phyloP scores from a whole-genome alignment of 176 grass and related monocot species.

The Avena atlantica region DNA sequence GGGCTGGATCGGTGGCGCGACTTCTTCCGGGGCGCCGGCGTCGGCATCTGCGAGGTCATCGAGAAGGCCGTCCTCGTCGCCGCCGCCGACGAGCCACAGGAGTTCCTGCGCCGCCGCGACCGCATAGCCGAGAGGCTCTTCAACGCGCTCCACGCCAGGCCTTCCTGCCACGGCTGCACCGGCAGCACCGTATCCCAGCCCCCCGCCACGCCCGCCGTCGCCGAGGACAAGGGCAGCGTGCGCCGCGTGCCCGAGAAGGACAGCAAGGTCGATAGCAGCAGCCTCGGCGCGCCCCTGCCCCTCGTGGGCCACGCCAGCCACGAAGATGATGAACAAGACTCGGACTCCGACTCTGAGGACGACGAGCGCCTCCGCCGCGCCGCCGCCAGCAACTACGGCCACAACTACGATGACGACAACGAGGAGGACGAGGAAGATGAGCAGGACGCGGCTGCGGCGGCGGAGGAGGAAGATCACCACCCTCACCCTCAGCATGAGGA shows the following conservation, averaged over 20 bases:
- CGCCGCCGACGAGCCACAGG: slow-evolving; percentile 66
- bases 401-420: slow-evolving; percentile 69
- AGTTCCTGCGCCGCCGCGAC: slow-evolving; percentile 74
- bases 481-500: slow-evolving; percentile 10
- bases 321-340: background rate
- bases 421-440: slow-evolving; percentile 24
- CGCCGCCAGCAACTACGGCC: slow-evolving; percentile 66
- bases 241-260: slow-evolving; percentile 67
- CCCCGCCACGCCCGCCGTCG: slow-evolving; percentile 49
- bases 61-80: slow-evolving; percentile 84
- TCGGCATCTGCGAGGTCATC: slow-evolving; percentile 79
- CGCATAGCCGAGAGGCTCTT: slow-evolving; percentile 73
- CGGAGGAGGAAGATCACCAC: slow-evolving; percentile 45
- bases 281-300: slow-evolving; percentile 23
- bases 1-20: slow-evolving; percentile 80
- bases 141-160: slow-evolving; percentile 40
- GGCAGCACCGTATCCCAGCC: slow-evolving; percentile 46
- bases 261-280: slow-evolving; percentile 74
- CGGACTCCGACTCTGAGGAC: slow-evolving; percentile 52
- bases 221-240: slow-evolving; percentile 75
- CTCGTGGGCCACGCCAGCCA: background rate
- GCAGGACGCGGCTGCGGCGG: background rate
- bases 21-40: slow-evolving; percentile 68
- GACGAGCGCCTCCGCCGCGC: slow-evolving; percentile 66
- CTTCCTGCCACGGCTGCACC: background rate